Conservation (phyloP, 2,329 filamentous ascomycete species). For the Curvularia verruculosa region DNA sequence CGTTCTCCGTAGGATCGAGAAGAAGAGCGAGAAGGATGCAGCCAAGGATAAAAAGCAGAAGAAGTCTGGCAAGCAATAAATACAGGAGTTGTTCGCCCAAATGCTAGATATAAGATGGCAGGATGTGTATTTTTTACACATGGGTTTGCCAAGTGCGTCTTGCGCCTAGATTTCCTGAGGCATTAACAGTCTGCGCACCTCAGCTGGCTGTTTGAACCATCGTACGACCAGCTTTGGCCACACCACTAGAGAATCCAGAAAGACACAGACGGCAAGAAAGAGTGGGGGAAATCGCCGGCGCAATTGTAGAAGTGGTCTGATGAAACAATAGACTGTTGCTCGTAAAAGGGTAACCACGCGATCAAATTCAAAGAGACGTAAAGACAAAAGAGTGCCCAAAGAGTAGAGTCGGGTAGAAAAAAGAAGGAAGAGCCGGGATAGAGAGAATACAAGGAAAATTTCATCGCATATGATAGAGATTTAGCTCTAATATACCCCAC, state of each 20-base stretch:
- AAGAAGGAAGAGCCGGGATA: background rate
- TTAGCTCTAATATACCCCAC: background rate
- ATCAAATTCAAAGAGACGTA: background rate
- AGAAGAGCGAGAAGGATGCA: slow-evolving; percentile 34
- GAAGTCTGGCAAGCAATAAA: slow-evolving; percentile 5
- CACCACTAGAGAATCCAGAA: background rate
- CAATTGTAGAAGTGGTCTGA: background rate
- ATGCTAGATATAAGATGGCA: background rate
- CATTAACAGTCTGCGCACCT: background rate
- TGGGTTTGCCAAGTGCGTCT: background rate
- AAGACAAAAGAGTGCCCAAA: background rate
- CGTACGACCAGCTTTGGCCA: background rate
- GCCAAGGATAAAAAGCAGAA: slow-evolving; percentile 9
- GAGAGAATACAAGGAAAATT: background rate
- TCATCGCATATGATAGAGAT: background rate
- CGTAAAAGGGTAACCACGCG: background rate
- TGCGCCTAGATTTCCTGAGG: background rate
- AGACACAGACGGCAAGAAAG: background rate
- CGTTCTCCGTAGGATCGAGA: slow-evolving; percentile 42
- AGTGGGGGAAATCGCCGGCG: background rate
- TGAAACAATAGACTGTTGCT: background rate
- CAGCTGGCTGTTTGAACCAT: background rate
- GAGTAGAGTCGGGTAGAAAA: background rate
- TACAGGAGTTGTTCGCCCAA: too few relatives aligned
- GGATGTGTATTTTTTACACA: too few relatives aligned